Evolutionary conservation across 2,329 filamentous ascomycete species (phyloP).

Genomic region (Penicillium brasilianum): DNA sequence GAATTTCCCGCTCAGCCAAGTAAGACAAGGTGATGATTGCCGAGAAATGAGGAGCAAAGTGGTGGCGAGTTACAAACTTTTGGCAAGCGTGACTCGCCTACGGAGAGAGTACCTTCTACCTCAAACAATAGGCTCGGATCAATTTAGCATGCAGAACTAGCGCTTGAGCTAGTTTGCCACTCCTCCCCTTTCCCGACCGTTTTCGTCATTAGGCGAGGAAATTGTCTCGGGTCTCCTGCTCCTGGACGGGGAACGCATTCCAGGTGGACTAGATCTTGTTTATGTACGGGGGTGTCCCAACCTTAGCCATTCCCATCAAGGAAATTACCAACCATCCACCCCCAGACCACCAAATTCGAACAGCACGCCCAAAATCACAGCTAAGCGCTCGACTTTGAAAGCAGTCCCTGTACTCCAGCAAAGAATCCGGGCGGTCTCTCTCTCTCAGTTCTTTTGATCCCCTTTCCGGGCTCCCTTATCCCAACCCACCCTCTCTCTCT

Average conservation of each 20-base stretch:
- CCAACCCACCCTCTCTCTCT: background rate
- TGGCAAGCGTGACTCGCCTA: background rate
- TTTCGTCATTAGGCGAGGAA: slow-evolving; percentile 25
- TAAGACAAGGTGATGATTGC: background rate
- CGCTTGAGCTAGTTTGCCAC: slow-evolving; percentile 1
- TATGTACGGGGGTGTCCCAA: slow-evolving; percentile 31
- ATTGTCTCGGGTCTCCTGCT: slow-evolving; percentile 22
- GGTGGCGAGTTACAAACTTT: background rate
- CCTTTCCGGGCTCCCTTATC: background rate
- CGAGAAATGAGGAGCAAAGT: background rate
- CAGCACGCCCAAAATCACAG: slow-evolving; percentile 9
- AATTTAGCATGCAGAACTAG: background rate
- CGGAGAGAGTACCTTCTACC: background rate
- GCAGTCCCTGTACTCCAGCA: slow-evolving; percentile 15
- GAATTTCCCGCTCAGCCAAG: background rate
- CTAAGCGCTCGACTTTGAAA: slow-evolving; percentile 20
- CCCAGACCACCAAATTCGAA: slow-evolving; percentile 9
- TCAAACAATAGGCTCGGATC: background rate
- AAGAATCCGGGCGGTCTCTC: slow-evolving; percentile 12
- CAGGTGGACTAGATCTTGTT: slow-evolving; percentile 32
- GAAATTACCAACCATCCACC: slow-evolving; percentile 19
- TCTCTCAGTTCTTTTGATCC: slow-evolving; percentile 21
- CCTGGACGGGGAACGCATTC: slow-evolving; percentile 30
- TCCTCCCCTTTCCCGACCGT: slow-evolving; percentile 7
- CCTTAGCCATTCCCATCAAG: slow-evolving; percentile 23